phyloP scores from a whole-genome alignment of 306 rosid genomes.

The cucumber (Cucumis sativus) region Cucumber_9930_V3 NC_026661.2:10034501-10035000 shows the following conservation, averaged over 20 bases:
- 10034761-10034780: conserved; percentile 5
- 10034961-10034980: background rate
- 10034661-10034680: too few species aligned
- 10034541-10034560: too few species aligned
- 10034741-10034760: too few species aligned
- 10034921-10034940: background rate
- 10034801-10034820: background rate
- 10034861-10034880: background rate
- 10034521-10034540: too few species aligned
- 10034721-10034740: background rate
- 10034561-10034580: too few species aligned
- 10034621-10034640: too few species aligned
- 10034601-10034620: too few species aligned
- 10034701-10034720: background rate
- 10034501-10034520: too few species aligned
- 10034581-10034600: too few species aligned
- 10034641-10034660: too few species aligned
- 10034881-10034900: background rate
- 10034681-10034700: too few species aligned
- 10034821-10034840: background rate
- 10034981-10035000: too few species aligned
- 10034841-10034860: background rate
- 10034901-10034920: background rate
- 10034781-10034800: conserved; percentile 1
- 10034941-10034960: background rate